These are phyloP conservation scores for Diophrys appendiculata DNA, from an alignment of 73 alveolate species.

Conservation along the genomic window DNA sequence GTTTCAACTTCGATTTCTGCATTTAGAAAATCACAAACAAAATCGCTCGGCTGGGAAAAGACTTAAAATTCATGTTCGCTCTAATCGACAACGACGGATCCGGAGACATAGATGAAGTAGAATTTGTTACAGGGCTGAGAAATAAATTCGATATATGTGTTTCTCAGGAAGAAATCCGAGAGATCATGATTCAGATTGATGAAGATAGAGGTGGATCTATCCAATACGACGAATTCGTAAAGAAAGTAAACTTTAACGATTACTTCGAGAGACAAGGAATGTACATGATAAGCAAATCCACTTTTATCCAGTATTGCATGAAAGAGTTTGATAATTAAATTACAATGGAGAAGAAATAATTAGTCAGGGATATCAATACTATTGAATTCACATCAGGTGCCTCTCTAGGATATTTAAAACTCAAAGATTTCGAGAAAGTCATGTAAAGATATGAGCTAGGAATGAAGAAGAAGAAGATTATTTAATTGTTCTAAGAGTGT, in stretches of 20 bases:
- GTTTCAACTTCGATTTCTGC: too few species aligned
- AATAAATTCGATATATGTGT: not conserved
- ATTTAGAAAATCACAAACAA: slow-evolving; percentile 30
- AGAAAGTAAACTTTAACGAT: slow-evolving; percentile 4
- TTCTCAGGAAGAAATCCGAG: not conserved
- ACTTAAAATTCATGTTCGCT: too few species aligned
- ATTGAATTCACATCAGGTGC: too few species aligned
- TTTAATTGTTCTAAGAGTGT: too few species aligned
- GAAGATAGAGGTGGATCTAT: not conserved
- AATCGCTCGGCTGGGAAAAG: slow-evolving; percentile 17
- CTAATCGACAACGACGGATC: too few species aligned
- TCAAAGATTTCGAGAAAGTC: too few species aligned
- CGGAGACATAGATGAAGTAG: too few species aligned
- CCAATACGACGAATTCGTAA: slow-evolving; percentile 1
- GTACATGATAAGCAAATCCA: slow-evolving; percentile 2
- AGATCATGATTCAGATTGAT: not conserved
- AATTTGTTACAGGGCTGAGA: slow-evolving; percentile 7
- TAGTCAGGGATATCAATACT: too few species aligned
- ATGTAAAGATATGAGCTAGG: too few species aligned
- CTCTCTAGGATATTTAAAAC: too few species aligned
- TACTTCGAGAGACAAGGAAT: not conserved
- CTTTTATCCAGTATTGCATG: slow-evolving; percentile 1
- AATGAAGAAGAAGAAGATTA: too few species aligned
- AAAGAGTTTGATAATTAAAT: slow-evolving; percentile 11
- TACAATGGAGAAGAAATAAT: too few species aligned